Base-by-base conservation (phyloP, 768 basidiomycete genomes). In the Holtermannia corniformis region DNA sequence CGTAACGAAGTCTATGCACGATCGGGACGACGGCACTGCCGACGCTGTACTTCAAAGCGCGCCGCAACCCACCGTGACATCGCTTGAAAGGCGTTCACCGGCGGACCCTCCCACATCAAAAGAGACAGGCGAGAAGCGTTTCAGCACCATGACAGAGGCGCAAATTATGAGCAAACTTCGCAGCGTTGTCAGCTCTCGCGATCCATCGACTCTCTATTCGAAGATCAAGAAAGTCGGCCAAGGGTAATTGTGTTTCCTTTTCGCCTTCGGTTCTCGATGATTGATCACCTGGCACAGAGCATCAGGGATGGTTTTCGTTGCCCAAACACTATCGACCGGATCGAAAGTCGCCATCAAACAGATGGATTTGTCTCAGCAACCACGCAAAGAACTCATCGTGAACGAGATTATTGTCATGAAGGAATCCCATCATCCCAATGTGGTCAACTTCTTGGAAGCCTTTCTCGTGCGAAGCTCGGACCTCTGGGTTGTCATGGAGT, bases 401-500 rank as follows among this genome's bases (percentile, higher is more conserved):
- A 96, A 96, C 64, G 91, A 96, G 73, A 96, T 95, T 61, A 77
- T 96, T 56, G 95, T 99, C 61, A 97, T 99, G 93, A 93, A 91
- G 72, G 95, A 92, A 73, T 90, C 87, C 23, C 88, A 91, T 58
- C 91, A 95, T 70, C 88, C 90, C 25, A 96, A 95, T 65, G 92
- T 96, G 53, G 91, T 96, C 76, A 93, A 93, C 74, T 96, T 88
- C 74, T 74, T 93, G 41, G 87, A 93, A 4, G 82, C 87, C 21
- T 95, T 91, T 72, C 80, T 96, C 42, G 81, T 95, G 49, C 86
- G 85, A 74, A 84, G 78, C 69, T 84, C 79, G 49, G 90, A 93
- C 67, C 78, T 99, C 3, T 97, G 95, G 95, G 91, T 99, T 37
- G 90, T 97, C 52, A 97, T 99, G 95, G 95, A 96, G 75, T 96